Percentiles rank a stretch among this genome's conserved stretches.
These are phyloP conservation scores for Aureobasidium leucospermi DNA, from an alignment of 2,329 filamentous ascomycete genomes.

Conservation along the genomic window DNA sequence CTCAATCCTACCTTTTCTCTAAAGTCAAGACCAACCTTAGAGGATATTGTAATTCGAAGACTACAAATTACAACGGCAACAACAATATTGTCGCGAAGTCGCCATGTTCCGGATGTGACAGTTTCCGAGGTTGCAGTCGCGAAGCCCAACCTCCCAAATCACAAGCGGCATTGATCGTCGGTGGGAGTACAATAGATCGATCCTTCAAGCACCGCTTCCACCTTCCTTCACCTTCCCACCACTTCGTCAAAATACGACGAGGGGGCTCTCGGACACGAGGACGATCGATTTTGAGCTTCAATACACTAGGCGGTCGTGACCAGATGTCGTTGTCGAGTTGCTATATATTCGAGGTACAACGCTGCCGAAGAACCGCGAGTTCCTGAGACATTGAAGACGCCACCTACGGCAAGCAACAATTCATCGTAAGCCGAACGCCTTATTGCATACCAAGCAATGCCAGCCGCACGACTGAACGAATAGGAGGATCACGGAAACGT, in stretches of 20 bases:
- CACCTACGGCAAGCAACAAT: neutral
- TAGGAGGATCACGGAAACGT: neutral
- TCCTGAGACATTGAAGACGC: neutral
- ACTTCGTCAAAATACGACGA: neutral
- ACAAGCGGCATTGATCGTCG: neutral
- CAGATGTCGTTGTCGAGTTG: neutral
- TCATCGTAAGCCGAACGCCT: neutral
- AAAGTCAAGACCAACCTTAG: too few relatives aligned
- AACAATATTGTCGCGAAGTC: neutral
- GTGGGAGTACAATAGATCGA: neutral
- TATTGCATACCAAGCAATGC: conserved; percentile 8
- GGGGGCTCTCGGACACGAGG: too few relatives aligned
- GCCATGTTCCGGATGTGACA: neutral
- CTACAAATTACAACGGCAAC: too few relatives aligned
- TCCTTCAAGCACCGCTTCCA: neutral
- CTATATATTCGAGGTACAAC: neutral
- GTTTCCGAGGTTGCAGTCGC: neutral
- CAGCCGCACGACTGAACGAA: neutral
- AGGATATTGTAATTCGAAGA: too few relatives aligned
- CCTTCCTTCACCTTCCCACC: neutral
- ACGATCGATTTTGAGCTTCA: too few relatives aligned
- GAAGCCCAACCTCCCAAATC: neutral
- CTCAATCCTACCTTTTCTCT: too few relatives aligned
- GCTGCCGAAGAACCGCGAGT: neutral
- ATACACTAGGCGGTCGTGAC: neutral